Percentiles rank a stretch among this genome's conserved stretches.
Evolutionary conservation across 1,284 basidiomycete genomes (phyloP).

Genomic region (Ustilago shanxiensis): DNA sequence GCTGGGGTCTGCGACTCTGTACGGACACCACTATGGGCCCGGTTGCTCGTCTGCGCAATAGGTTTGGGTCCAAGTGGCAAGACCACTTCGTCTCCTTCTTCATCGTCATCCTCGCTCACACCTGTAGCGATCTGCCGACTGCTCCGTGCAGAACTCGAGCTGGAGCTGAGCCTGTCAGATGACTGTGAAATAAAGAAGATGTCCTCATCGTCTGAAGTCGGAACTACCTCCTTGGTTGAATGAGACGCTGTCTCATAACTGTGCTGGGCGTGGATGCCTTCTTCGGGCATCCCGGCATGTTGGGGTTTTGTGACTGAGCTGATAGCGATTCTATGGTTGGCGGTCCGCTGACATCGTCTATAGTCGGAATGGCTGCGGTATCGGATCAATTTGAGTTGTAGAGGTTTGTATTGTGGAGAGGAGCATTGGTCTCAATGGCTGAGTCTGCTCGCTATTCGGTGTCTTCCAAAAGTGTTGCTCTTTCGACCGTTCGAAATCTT

Average conservation of each 20-base stretch:
- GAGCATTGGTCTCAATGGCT: conserved; percentile 4
- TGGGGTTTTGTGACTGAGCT: conserved; percentile 1
- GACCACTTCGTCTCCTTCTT: conserved; percentile 9
- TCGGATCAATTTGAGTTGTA: not conserved
- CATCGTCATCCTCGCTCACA: conserved; percentile 2
- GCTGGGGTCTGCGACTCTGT: not conserved
- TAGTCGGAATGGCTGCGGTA: not conserved
- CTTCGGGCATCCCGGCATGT: conserved; percentile 34
- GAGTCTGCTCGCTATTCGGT: not conserved
- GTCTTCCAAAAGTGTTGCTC: conserved; percentile 29
- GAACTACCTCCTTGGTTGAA: conserved; percentile 18
- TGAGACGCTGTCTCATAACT: conserved; percentile 3
- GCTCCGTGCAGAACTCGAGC: not conserved
- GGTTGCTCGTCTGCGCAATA: not conserved
- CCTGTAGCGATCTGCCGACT: not conserved
- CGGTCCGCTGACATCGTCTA: not conserved
- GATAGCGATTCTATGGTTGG: not conserved
- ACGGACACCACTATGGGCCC: not conserved
- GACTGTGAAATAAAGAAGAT: conserved; percentile 40
- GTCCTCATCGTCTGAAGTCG: conserved; percentile 46
- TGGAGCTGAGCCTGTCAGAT: conserved; percentile 12
- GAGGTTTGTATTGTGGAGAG: not conserved
- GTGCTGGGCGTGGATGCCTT: not conserved
- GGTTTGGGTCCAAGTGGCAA: not conserved
- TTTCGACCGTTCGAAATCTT: not conserved